Evolutionary conservation across 208 protist species (phyloP).

Genomic region (Wallacemonas rigidus): DNA sequence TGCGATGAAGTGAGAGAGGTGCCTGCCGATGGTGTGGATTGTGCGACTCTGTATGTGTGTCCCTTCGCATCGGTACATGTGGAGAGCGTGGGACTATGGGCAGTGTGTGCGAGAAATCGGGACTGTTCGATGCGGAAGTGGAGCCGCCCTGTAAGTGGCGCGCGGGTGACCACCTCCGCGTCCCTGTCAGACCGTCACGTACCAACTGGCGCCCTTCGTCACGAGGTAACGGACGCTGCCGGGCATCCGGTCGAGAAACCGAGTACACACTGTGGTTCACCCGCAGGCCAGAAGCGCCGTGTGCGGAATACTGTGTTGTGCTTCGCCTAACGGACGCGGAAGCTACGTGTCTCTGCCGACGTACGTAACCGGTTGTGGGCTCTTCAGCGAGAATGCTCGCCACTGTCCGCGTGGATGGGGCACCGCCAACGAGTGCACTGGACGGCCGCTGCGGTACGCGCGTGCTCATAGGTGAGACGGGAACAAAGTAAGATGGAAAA

Average conservation of each 20-base stretch:
- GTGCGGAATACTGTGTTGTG: neutral
- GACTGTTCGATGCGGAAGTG: too few relatives aligned
- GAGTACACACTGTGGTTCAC: too few relatives aligned
- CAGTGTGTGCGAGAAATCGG: too few relatives aligned
- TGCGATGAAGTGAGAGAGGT: constrained; percentile 19
- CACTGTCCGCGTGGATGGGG: neutral
- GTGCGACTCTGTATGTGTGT: neutral
- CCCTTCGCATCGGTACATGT: neutral
- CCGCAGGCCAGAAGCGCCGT: too few relatives aligned
- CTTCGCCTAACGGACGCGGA: neutral
- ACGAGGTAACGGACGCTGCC: too few relatives aligned
- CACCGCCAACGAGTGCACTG: neutral
- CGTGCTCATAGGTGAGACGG: constrained; percentile 6
- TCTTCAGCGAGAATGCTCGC: neutral
- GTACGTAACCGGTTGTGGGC: neutral
- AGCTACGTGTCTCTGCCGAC: neutral
- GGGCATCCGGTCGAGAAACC: too few relatives aligned
- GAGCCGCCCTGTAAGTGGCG: too few relatives aligned
- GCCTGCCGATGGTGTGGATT: constrained; percentile 1
- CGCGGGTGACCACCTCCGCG: too few relatives aligned
- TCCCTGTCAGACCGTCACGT: too few relatives aligned
- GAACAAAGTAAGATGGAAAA: constrained; percentile 20
- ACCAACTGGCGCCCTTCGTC: too few relatives aligned
- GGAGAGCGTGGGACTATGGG: too few relatives aligned
- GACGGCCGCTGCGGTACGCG: neutral